A percentile compares a stretch with the other conserved stretches of the same genome.
Evolutionary conservation across 2,329 filamentous ascomycete species (phyloP).

Genomic region (Neofusicoccum umdonicola): DNA sequence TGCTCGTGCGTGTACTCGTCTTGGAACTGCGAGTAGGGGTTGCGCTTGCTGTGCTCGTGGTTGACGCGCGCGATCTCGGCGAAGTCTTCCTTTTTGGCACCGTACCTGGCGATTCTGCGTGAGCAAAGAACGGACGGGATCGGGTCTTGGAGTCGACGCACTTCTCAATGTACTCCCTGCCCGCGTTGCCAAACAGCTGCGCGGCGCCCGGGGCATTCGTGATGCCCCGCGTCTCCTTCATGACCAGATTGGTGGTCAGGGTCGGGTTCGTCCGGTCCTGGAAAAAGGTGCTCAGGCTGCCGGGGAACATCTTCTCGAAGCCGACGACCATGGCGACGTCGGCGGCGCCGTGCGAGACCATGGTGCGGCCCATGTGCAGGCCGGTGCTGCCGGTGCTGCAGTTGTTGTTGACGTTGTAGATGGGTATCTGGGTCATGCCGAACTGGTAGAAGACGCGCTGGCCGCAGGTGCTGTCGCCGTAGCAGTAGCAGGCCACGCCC

Average conservation of each 20-base stretch:
- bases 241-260: slow-evolving; percentile 70
- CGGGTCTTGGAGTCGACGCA: slow-evolving; percentile 37
- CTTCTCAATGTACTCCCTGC: slow-evolving; percentile 92
- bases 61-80: slow-evolving; percentile 92
- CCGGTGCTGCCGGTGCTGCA: slow-evolving; percentile 95
- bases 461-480: slow-evolving; percentile 90
- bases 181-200: slow-evolving; percentile 95
- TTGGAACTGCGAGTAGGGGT: slow-evolving; percentile 98
- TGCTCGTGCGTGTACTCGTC: slow-evolving; percentile 87
- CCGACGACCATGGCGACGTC: slow-evolving; percentile 90
- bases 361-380: slow-evolving; percentile 75
- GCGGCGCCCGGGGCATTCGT: slow-evolving; percentile 82
- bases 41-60: slow-evolving; percentile 85
- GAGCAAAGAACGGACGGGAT: no score
- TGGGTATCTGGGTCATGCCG: slow-evolving; percentile 92
- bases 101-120: slow-evolving; percentile 56
- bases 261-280: slow-evolving; percentile 81
- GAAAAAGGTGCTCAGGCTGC: slow-evolving; percentile 80
- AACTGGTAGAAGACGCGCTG: slow-evolving; percentile 99
- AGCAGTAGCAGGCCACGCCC: slow-evolving; percentile 89
- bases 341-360: slow-evolving; percentile 75
- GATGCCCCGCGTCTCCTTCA: slow-evolving; percentile 76
- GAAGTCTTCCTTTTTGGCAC: slow-evolving; percentile 81
- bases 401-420: slow-evolving; percentile 99
- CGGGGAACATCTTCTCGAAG: slow-evolving; percentile 97